These are phyloP conservation scores for Dryas integrifolia DNA, from an alignment of 331 rosid genomes.

Conservation along the genomic window DNA sequence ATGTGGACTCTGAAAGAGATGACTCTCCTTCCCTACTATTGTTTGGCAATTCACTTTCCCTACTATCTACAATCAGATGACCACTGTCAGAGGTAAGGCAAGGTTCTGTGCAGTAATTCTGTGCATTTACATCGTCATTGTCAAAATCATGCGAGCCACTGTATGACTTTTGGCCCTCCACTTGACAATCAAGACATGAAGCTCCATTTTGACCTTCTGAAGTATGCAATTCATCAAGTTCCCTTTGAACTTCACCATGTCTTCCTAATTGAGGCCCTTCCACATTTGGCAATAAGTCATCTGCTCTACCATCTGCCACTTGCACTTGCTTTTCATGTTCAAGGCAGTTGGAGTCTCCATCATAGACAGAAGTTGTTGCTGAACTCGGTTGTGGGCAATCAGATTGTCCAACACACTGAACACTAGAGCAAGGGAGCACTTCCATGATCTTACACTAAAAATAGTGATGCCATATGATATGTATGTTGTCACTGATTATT, in stretches of 20 bases:
- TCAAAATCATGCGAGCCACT: slow-evolving; percentile 52
- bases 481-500: slow-evolving; percentile 5
- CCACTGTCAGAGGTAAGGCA: slow-evolving; percentile 50
- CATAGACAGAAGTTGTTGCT: slow-evolving; percentile 42
- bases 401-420: slow-evolving; percentile 59
- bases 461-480: slow-evolving; percentile 17
- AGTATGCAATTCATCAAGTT: slow-evolving; percentile 34
- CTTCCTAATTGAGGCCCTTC: slow-evolving; percentile 47
- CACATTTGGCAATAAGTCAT: slow-evolving; percentile 33
- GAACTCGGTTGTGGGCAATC: slow-evolving; percentile 59
- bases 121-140: slow-evolving; percentile 47
- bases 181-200: slow-evolving; percentile 46
- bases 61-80: slow-evolving; percentile 49
- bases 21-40: slow-evolving; percentile 61
- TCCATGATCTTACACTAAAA: slow-evolving; percentile 52
- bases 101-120: slow-evolving; percentile 35
- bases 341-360: slow-evolving; percentile 42
- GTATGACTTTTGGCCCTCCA: slow-evolving; percentile 47
- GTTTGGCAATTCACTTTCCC: slow-evolving; percentile 60
- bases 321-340: slow-evolving; percentile 43
- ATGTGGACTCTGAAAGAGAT: slow-evolving; percentile 62
- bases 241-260: slow-evolving; percentile 37
- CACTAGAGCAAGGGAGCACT: slow-evolving; percentile 79
- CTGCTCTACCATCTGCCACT: slow-evolving; percentile 37
- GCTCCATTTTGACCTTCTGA: slow-evolving; percentile 50